Evolutionary conservation across 2,329 filamentous ascomycete genomes (phyloP).

Genomic region (Monilinia fructicola): DNA sequence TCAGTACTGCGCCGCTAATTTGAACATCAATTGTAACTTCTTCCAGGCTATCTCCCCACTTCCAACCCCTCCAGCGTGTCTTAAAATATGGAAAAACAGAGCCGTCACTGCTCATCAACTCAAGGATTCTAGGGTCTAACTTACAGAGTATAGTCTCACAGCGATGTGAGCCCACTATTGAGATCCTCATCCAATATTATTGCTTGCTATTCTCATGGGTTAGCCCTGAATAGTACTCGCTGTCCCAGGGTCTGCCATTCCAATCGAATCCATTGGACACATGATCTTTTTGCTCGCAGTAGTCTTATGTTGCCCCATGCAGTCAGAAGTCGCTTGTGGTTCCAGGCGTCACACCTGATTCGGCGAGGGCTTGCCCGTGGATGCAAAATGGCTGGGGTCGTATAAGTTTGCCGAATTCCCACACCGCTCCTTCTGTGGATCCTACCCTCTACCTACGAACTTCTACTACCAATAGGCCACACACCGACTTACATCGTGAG

Average conservation of each 20-base stretch:
- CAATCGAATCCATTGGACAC: constrained; percentile 24
- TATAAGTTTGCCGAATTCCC: constrained; percentile 26
- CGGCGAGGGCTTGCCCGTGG: constrained; percentile 21
- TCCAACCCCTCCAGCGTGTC: constrained; percentile 12
- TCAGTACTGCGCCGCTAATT: constrained; percentile 1
- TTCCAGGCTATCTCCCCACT: constrained; percentile 17
- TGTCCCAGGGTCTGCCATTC: constrained; percentile 16
- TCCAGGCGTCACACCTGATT: constrained; percentile 22
- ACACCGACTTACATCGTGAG: constrained; percentile 40
- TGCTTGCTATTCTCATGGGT: constrained; percentile 15
- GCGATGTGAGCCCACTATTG: constrained; percentile 5
- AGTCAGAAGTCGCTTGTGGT: constrained; percentile 23
- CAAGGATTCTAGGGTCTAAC: constrained; percentile 1
- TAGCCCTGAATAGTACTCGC: constrained; percentile 15
- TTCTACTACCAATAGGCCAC: constrained; percentile 32
- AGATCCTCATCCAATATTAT: constrained; percentile 15
- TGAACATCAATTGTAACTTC: constrained; percentile 4
- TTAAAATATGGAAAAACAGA: neutral
- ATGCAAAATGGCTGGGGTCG: constrained; percentile 28
- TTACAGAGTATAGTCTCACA: neutral
- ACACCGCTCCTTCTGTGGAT: constrained; percentile 37
- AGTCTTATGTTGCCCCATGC: constrained; percentile 24
- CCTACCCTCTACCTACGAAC: constrained; percentile 29
- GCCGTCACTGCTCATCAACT: neutral
- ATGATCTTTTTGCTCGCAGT: constrained; percentile 23